phyloP scores from a whole-genome alignment of 192 early-diverging fungal genomes.

The Gigaspora rosea region DNA sequence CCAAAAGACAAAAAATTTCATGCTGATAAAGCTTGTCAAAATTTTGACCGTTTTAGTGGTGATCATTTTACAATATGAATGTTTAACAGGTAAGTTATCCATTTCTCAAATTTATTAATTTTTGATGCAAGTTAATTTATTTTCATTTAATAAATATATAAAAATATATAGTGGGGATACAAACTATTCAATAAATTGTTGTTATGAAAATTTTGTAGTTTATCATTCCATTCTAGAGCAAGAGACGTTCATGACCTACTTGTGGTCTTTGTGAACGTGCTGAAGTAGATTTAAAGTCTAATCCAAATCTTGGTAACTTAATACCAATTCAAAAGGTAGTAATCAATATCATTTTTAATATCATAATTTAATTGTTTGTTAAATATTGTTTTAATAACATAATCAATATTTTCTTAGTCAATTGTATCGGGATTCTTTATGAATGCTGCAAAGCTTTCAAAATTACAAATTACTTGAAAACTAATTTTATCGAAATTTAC shows the following conservation, averaged over 20 bases:
- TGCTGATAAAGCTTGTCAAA: conserved; percentile 91
- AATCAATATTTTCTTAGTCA: conserved; percentile 43
- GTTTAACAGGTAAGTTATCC: conserved; percentile 64
- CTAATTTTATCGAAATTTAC: too few relatives aligned
- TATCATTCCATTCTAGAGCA: conserved; percentile 85
- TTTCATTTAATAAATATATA: too few relatives aligned
- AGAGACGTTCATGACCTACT: conserved; percentile 94
- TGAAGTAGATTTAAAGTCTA: conserved; percentile 84
- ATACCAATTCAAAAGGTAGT: conserved; percentile 81
- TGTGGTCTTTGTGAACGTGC: conserved; percentile 85
- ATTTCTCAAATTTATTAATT: too few relatives aligned
- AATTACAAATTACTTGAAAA: too few relatives aligned
- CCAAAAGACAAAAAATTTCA: conserved; percentile 91
- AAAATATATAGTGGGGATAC: conserved; percentile 70
- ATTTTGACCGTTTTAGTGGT: conserved; percentile 87
- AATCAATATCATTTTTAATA: background rate
- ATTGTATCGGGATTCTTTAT: conserved; percentile 96
- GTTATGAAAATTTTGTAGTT: conserved; percentile 96
- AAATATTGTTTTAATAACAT: background rate
- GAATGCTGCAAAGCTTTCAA: conserved; percentile 82
- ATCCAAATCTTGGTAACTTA: conserved; percentile 82
- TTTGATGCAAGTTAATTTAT: too few relatives aligned
- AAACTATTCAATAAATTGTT: conserved; percentile 93
- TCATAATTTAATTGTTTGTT: background rate
- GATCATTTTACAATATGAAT: conserved; percentile 91